Base-by-base conservation (phyloP, 1,139 yeast genomes). In the Hemisphaericaspora xylofermentans region DNA sequence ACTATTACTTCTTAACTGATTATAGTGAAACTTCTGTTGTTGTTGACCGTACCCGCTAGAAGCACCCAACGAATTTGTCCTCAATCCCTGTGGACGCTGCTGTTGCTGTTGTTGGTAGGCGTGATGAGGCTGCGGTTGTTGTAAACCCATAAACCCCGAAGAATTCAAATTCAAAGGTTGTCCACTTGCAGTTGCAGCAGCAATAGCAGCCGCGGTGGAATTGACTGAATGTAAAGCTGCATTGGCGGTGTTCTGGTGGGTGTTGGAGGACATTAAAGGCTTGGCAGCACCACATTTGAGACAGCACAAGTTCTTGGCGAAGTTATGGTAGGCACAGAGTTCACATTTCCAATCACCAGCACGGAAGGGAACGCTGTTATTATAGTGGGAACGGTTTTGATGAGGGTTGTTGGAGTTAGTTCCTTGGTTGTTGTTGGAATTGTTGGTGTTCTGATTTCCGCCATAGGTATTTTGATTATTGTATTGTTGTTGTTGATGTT, bases 341-440 rank as follows among this genome's bases (percentile, higher is more conserved):
- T 85, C 94, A 68, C 97, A 89, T 61, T 88, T 89, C 97, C 97
- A 91, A 63, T 91, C 98, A 36, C 98, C 97, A 2, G 97, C 97
- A 54, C 97, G 78, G 63, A 91, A 91, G 13, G 97, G 97, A 10
- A 89, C 95, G 40, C 46, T 47, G 40, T 47, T 48, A 49, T 50
- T 52, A 29, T 51, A 41, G 29, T 51, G 49, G 13, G 41, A 31
- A 39, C 47, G 45, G 22, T 49, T 50, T 18, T 42, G 39, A 40
- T 49, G 42, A 35, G 35, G 34, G 15, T 33, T 34, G 35, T 41
- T 31, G 34, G 35, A 28, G 29, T 41, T 38, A 30, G 45, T 47
- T 21, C 44, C 43, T n/a, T 33, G 36, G 19, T 30, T 31, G 35
- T 46, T 39, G 35, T 43, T 39, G 17, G 36, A 35, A 21, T 41